phyloP scores from a whole-genome alignment of 2,329 filamentous ascomycete species.

The Ceratocystis cacaofunesta region DNA sequence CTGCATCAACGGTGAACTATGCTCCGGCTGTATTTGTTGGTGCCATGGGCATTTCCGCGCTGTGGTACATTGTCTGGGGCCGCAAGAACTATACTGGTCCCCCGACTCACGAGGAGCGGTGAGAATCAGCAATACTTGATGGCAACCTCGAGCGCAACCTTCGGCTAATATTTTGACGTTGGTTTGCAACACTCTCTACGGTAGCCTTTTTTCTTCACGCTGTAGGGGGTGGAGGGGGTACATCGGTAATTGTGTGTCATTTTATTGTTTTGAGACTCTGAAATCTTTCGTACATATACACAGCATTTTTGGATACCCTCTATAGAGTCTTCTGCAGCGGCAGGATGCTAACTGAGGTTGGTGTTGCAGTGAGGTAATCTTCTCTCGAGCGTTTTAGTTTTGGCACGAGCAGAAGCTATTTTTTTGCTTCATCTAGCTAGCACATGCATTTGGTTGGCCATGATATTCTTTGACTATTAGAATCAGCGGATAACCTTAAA shows the following conservation, averaged over 20 bases:
- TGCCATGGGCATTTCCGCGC: constrained; percentile 43
- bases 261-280: background rate
- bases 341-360: background rate
- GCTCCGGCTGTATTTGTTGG: constrained; percentile 59
- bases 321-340: background rate
- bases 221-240: background rate
- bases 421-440: background rate
- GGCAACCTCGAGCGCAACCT: background rate
- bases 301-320: background rate
- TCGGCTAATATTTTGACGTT: background rate
- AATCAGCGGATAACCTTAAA: background rate
- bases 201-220: no score
- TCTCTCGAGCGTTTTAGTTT: background rate
- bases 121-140: background rate
- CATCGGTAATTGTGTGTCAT: background rate
- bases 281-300: background rate
- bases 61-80: constrained; percentile 58
- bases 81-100: constrained; percentile 53
- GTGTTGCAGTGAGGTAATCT: background rate
- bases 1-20: constrained; percentile 51
- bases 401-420: background rate
- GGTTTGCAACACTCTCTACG: background rate
- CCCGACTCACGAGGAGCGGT: constrained; percentile 27
- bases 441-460: background rate
- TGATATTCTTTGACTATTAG: background rate